Evolutionary conservation across 2,329 filamentous ascomycete genomes (phyloP).

Genomic region (Xylaria sp.): DNA sequence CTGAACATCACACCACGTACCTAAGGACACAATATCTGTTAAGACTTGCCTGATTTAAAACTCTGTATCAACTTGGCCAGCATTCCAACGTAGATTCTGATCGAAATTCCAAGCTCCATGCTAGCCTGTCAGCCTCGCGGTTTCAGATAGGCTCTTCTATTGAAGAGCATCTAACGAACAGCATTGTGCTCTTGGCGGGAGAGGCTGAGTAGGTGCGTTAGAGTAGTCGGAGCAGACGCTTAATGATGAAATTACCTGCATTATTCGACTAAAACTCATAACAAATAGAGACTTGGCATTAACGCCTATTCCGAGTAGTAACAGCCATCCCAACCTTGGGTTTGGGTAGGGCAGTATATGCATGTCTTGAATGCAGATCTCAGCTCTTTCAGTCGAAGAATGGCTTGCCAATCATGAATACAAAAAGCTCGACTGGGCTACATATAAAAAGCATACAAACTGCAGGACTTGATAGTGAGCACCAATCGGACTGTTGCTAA

Average conservation of each 20-base stretch:
- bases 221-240: not conserved
- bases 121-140: not conserved
- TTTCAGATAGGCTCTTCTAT: too few species aligned
- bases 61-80: not conserved
- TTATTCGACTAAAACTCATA: not conserved
- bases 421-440: not conserved
- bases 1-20: not conserved
- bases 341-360: not conserved
- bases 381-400: not conserved
- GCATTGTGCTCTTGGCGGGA: too few species aligned
- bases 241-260: not conserved
- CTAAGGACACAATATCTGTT: not conserved
- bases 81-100: not conserved
- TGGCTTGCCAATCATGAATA: not conserved
- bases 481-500: conserved; percentile 9
- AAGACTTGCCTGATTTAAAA: not conserved
- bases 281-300: not conserved
- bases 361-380: not conserved
- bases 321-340: not conserved
- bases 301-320: not conserved
- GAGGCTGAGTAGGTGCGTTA: not conserved
- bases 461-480: not conserved
- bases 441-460: not conserved
- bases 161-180: too few species aligned
- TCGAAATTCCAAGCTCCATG: not conserved